phyloP scores from a whole-genome alignment of 169 alveolate genomes.

The Eimeria maxima region DNA sequence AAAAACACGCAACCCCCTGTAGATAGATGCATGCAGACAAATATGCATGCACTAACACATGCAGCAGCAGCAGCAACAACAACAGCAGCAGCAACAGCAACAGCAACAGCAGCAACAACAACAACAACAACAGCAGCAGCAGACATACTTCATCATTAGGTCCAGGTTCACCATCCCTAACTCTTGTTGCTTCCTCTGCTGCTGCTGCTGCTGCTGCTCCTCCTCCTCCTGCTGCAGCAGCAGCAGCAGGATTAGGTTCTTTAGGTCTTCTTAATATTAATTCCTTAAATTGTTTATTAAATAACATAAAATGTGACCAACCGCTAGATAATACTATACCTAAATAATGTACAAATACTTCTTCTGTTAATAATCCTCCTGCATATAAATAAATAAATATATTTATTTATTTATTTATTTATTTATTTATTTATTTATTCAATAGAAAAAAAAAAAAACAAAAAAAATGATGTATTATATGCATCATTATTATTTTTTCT shows the following conservation, averaged over 20 bases:
- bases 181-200: conserved; percentile 6
- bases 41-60: not conserved
- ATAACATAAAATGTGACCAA: conserved; percentile 94
- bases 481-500: too few relatives aligned
- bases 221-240: too few relatives aligned
- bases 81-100: too few relatives aligned
- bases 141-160: conserved; percentile 77
- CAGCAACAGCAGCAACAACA: too few relatives aligned
- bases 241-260: too few relatives aligned
- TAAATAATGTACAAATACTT: conserved; percentile 89
- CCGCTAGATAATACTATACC: conserved; percentile 92
- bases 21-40: too few relatives aligned
- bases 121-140: not conserved
- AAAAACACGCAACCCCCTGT: too few relatives aligned
- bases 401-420: not conserved
- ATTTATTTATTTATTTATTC: too few relatives aligned
- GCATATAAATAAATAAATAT: not conserved
- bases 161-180: conserved; percentile 81
- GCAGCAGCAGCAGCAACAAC: not conserved
- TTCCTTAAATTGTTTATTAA: conserved; percentile 90
- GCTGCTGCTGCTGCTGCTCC: conserved; percentile 59
- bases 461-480: too few relatives aligned
- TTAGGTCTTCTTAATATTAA: conserved; percentile 88
- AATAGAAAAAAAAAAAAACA: too few relatives aligned
- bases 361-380: conserved; percentile 89